These are phyloP conservation scores for Termitomyces sp. DNA, from an alignment of 768 basidiomycete species.

Conservation along the genomic window DNA sequence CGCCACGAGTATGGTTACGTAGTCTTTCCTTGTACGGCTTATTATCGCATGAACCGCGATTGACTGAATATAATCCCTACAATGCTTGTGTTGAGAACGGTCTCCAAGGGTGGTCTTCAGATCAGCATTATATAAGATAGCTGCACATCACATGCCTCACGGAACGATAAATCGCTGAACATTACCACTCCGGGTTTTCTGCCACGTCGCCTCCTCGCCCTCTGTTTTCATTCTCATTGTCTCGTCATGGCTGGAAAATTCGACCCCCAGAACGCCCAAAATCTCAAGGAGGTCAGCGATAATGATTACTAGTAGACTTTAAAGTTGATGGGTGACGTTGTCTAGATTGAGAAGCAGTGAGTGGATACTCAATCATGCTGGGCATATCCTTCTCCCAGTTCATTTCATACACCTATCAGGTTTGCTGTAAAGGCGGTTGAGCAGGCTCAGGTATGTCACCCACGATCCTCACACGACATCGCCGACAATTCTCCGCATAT, in stretches of 20 bases:
- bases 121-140: conserved; percentile 1
- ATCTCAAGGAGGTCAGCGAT: conserved; percentile 71
- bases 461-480: neutral
- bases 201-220: conserved; percentile 13
- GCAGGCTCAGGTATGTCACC: conserved; percentile 80
- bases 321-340: neutral
- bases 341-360: conserved; percentile 93
- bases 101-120: too few relatives aligned
- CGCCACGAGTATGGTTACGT: too few relatives aligned
- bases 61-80: neutral
- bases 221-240: neutral
- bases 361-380: conserved; percentile 16
- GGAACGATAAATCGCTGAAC: neutral
- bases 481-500: neutral
- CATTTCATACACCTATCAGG: conserved; percentile 26
- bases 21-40: neutral
- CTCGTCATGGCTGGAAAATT: conserved; percentile 39
- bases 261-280: conserved; percentile 90
- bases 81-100: neutral
- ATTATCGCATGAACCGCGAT: neutral
- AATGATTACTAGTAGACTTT: conserved; percentile 4
- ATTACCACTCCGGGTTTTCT: neutral
- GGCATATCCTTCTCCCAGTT: neutral
- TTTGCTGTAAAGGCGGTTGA: conserved; percentile 96
- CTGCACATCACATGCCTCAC: conserved; percentile 6